These are phyloP conservation scores for Colletotrichum siamense DNA, from an alignment of 2,329 filamentous ascomycete genomes.

Conservation along the genomic window DNA sequence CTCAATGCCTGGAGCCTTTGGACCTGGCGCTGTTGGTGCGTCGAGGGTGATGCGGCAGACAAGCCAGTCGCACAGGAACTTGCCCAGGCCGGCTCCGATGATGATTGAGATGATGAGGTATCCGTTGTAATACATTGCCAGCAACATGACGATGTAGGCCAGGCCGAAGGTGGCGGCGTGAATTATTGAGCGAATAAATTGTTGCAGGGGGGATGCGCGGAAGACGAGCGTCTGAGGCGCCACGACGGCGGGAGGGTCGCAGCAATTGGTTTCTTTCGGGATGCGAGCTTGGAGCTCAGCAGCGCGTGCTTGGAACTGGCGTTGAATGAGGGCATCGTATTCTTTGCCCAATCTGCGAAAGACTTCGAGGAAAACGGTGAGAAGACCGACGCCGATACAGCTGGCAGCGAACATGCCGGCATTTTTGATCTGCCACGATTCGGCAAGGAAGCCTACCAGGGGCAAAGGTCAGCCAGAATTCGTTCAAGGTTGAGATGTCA, in stretches of 20 bases:
- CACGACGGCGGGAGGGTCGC: conserved; percentile 13
- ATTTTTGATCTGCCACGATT: conserved; percentile 44
- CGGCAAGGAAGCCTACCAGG: conserved; percentile 38
- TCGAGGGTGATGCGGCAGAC: conserved; percentile 40
- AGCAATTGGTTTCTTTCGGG: conserved; percentile 13
- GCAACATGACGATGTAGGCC: conserved; percentile 49
- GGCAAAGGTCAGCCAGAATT: neutral
- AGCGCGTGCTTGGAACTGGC: conserved; percentile 41
- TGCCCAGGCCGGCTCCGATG: conserved; percentile 55
- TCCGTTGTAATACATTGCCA: conserved; percentile 52
- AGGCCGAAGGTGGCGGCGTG: conserved; percentile 46
- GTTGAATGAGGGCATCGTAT: conserved; percentile 45
- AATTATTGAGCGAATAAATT: conserved; percentile 42
- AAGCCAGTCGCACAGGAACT: conserved; percentile 61
- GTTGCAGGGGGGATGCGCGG: conserved; percentile 44
- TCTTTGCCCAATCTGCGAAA: conserved; percentile 46
- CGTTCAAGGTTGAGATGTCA: neutral
- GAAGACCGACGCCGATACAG: conserved; percentile 47
- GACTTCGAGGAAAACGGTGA: conserved; percentile 44
- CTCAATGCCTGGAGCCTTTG: conserved; percentile 39
- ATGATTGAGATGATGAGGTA: conserved; percentile 50
- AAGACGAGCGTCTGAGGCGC: conserved; percentile 34
- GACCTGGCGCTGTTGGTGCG: conserved; percentile 12
- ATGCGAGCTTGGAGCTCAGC: conserved; percentile 28
- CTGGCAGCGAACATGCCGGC: conserved; percentile 47